Base-by-base conservation (phyloP, 2,329 filamentous ascomycete genomes). In the Aureobasidium sp. region DNA sequence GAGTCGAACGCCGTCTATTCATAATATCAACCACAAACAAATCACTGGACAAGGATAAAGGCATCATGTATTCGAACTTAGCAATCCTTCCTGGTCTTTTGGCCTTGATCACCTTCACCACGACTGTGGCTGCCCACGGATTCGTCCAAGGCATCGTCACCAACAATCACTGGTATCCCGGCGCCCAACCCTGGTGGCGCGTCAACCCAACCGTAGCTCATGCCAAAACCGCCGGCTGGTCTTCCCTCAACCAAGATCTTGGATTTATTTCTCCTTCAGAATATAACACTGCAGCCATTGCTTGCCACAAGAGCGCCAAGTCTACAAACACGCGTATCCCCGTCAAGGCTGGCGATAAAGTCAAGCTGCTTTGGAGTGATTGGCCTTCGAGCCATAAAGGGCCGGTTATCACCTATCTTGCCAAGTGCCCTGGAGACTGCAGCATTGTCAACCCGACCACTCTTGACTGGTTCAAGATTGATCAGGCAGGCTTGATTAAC, bases 371-470 rank as follows among this genome's bases (percentile, higher is more conserved):
- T 67, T 89, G 86, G 87, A 82, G 79, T 62, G 76, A 76, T 12
- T 89, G 86, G 87, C 85, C 86, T 20, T 76, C 81, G 11, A 81
- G 78, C 61, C 83, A 89, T 75, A 79, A 85, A 66, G 84, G 84
- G 2, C 85, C 85, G 11, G 81, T 87, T 67, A 78, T 88, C 65
- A 81, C 81, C 71, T 88, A 87, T 75, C 75, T 87, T 17, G 86
- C 86, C 62, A 79, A 78, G 67, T 85, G 83, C 73, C 55, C 55
- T 48, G 83, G 80, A 25, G 79, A 84, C 70, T 87, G 82, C 72
- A 75, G 79, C 41, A 71, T 48, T 25, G 82, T 81, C 62, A 79
- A 82, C 71, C 82, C 83, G 72, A 74, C 72, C 1, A 70, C 74
- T 6, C 78, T 87, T 34, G 72, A 81, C 66, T 87, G 82, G 73